Evolutionary conservation across 176 grass and related monocot genomes (phyloP), one percentile per base, ranked within the genome.

Genomic region (Triticum timopheevii): DNA sequence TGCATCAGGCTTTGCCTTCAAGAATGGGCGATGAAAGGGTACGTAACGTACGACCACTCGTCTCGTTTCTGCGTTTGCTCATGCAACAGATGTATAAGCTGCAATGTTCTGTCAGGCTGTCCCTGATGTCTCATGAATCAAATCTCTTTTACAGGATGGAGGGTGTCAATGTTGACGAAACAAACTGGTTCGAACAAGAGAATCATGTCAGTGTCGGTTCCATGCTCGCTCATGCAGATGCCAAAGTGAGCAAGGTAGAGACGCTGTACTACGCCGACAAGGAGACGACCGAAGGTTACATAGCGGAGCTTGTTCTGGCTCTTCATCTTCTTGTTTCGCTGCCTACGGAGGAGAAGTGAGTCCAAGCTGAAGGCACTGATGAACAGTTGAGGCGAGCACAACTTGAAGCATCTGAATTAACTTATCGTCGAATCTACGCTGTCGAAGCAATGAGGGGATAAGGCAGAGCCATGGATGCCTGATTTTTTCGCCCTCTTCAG

Each of bases 191-290:
- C 49, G 10, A 16, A 4, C 27, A n/a, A 78, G 49, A 78, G 19
- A 59, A 5, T 17, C 50, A 1, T 4, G 35, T 31, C 75, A 59
- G 25, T 2, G 27, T 52, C 19, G 20, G 50, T 35, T 19, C 75
- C 28, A 22, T 3, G 17, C 28, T 28, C 6, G 7, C 28, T 10
- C 31, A 13, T 16, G 80, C 28, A 74, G 20, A 61, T 52, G 20
- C 66, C 44, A 52, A 64, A 76, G 33, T 82, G 84, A 38, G 52
- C 87, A 66, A 87, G 71, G 70, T 89, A 85, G 39, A 90, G 76
- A 94, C 92, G 16, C 82, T 92, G 65, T 67, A 90, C 28, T 62
- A 94, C 85, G 92, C 87, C 17, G 76, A 90, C 27, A 89, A 89
- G 84, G 84, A 75, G 34, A 91, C 75, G 59, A 87, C 81, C 25